A percentile compares a stretch with the other conserved stretches of the same genome.
phyloP scores from a whole-genome alignment of 163 green algal species.

The Volvox carteri region DNA sequence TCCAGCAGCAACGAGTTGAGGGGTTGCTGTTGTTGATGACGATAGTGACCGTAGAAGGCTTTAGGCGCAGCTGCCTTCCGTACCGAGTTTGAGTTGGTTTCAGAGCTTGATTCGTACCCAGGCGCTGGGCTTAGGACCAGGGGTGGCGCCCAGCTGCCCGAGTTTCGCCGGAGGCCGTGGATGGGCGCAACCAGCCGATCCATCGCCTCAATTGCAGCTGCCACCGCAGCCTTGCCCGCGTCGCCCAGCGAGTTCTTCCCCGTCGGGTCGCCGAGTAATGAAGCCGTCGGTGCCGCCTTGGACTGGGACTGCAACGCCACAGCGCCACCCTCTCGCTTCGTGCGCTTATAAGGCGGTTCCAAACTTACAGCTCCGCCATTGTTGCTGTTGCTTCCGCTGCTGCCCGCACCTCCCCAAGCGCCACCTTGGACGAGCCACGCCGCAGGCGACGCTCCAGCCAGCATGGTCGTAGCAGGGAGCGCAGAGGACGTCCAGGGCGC shows the following conservation, averaged over 20 bases:
- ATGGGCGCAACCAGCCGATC: conserved; percentile 9
- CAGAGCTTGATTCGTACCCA: conserved; percentile 23
- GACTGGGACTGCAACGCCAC: neutral
- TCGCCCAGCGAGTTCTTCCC: neutral
- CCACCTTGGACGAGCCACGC: neutral
- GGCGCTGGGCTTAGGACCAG: neutral
- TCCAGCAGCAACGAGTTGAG: neutral
- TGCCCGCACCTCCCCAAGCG: neutral
- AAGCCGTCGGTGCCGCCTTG: neutral
- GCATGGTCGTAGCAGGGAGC: neutral
- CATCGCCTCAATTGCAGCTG: neutral
- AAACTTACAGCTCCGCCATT: neutral
- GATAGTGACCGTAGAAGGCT: neutral
- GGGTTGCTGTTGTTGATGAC: too few species aligned
- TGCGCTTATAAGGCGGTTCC: neutral
- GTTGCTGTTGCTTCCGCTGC: neutral
- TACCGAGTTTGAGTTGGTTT: neutral
- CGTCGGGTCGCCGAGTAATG: neutral
- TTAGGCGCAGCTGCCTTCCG: neutral
- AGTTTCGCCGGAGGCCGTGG: neutral
- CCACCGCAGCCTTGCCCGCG: neutral
- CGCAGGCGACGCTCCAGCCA: neutral
- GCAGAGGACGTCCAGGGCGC: neutral
- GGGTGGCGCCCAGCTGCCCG: neutral
- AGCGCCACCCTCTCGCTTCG: neutral